Conservation (phyloP, 2,329 filamentous ascomycete species). For the Colletotrichum noveboracense region DNA sequence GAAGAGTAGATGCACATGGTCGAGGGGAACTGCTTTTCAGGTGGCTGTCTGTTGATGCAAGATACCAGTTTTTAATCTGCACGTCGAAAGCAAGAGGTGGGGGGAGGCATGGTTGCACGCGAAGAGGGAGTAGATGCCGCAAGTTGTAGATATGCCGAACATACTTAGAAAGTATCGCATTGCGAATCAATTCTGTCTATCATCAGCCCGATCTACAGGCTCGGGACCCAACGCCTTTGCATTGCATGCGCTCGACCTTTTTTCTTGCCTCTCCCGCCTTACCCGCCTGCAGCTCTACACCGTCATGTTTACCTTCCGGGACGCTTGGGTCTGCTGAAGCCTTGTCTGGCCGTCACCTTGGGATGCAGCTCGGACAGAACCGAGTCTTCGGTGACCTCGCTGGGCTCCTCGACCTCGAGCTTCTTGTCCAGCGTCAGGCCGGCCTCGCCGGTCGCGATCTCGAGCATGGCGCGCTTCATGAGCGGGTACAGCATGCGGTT, state of each 20-base stretch:
- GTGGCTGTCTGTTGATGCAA: background rate
- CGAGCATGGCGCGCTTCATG: conserved; percentile 70
- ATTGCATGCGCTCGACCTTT: background rate
- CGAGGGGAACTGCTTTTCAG: background rate
- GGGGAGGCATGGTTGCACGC: background rate
- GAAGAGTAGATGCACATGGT: conserved; percentile 60
- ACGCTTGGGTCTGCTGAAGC: conserved; percentile 80
- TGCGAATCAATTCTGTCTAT: conserved; percentile 9
- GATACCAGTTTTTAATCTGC: background rate
- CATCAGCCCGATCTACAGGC: conserved; percentile 12
- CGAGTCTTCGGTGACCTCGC: conserved; percentile 71
- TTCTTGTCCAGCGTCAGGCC: conserved; percentile 73
- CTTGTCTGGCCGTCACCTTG: conserved; percentile 67
- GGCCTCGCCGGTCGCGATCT: conserved; percentile 69
- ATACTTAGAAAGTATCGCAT: conserved; percentile 1
- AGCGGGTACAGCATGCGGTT: conserved; percentile 85
- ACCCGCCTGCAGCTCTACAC: background rate
- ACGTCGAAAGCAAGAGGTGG: background rate
- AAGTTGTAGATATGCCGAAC: background rate
- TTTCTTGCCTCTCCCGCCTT: background rate
- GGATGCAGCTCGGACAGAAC: conserved; percentile 73
- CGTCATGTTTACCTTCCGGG: conserved; percentile 62
- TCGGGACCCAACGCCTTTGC: background rate
- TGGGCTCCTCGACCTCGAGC: conserved; percentile 70
- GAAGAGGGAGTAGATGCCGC: background rate